Conservation (phyloP, 441 rosid species). For the Eruca vesicaria region DNA sequence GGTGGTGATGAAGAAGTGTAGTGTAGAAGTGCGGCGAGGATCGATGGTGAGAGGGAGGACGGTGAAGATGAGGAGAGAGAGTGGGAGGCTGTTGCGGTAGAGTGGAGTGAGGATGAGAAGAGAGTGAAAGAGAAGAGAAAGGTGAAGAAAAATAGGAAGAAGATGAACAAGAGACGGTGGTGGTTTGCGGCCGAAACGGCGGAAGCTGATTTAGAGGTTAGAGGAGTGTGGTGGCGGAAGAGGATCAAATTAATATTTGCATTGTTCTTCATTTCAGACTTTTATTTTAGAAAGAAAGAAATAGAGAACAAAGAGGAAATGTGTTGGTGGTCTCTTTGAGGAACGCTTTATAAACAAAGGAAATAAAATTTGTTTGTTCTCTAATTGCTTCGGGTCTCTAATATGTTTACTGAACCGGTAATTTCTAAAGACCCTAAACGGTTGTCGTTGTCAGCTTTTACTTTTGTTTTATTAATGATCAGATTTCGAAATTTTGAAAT, state of each 20-base stretch:
- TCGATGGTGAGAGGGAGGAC: constrained; percentile 45
- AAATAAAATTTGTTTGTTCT: not conserved
- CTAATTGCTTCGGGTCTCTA: not conserved
- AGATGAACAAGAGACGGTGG: constrained; percentile 59
- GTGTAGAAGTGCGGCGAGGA: constrained; percentile 68
- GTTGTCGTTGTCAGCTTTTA: constrained; percentile 17
- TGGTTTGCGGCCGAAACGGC: constrained; percentile 30
- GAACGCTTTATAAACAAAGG: constrained; percentile 13
- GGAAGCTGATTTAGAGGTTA: constrained; percentile 45
- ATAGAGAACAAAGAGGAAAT: not conserved
- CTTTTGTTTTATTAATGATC: constrained; percentile 13
- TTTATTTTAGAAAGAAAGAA: not conserved
- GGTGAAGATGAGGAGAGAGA: constrained; percentile 31
- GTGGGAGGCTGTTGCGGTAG: constrained; percentile 25
- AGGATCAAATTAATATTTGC: constrained; percentile 64
- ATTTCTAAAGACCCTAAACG: constrained; percentile 15
- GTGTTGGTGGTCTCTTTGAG: not conserved
- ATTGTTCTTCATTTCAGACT: constrained; percentile 41
- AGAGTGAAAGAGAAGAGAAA: constrained; percentile 50
- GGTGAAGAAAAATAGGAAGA: constrained; percentile 64
- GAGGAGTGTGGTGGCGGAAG: constrained; percentile 55
- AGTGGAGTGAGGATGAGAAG: constrained; percentile 33
- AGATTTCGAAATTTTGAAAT: not conserved
- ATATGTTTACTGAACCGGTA: not conserved
- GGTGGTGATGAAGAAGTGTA: constrained; percentile 52